Conservation (phyloP, 345 rosid species). For the Hibiscus tridactylites region DNA sequence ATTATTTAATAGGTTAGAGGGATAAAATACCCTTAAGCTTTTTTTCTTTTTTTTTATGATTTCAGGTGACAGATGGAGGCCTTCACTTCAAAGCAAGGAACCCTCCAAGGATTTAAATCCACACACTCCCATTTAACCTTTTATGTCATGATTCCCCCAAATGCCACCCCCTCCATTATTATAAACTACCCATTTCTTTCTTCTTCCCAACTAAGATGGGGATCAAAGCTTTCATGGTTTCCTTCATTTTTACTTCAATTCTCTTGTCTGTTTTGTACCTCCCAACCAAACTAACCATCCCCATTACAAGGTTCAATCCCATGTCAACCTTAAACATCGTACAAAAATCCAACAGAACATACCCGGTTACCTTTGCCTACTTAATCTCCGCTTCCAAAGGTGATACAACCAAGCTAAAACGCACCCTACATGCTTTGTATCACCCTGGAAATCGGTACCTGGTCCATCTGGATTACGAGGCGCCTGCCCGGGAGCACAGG, state of each 20-base stretch:
- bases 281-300: slow-evolving; percentile 34
- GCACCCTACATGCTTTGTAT: slow-evolving; percentile 54
- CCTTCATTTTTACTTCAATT: slow-evolving; percentile 43
- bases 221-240: slow-evolving; percentile 44
- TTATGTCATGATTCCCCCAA: not conserved
- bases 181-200: not conserved
- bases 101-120: slow-evolving; percentile 15
- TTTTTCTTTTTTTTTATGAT: not conserved
- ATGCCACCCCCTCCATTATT: not conserved
- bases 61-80: slow-evolving; percentile 15
- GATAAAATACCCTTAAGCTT: too few relatives aligned
- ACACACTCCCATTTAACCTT: slow-evolving; percentile 16
- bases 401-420: slow-evolving; percentile 46
- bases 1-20: too few relatives aligned
- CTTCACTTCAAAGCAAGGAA: slow-evolving; percentile 47
- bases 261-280: slow-evolving; percentile 47
- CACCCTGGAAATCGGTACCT: slow-evolving; percentile 76
- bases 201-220: slow-evolving; percentile 22
- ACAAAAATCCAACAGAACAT: slow-evolving; percentile 27
- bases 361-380: slow-evolving; percentile 70
- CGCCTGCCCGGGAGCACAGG: slow-evolving; percentile 46
- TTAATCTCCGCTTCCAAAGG: slow-evolving; percentile 79
- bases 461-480: slow-evolving; percentile 63
- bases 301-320: slow-evolving; percentile 37
- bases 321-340: slow-evolving; percentile 24